phyloP scores from a whole-genome alignment of 805 yeast species.

The Limtongozyma cylindracea region DNA sequence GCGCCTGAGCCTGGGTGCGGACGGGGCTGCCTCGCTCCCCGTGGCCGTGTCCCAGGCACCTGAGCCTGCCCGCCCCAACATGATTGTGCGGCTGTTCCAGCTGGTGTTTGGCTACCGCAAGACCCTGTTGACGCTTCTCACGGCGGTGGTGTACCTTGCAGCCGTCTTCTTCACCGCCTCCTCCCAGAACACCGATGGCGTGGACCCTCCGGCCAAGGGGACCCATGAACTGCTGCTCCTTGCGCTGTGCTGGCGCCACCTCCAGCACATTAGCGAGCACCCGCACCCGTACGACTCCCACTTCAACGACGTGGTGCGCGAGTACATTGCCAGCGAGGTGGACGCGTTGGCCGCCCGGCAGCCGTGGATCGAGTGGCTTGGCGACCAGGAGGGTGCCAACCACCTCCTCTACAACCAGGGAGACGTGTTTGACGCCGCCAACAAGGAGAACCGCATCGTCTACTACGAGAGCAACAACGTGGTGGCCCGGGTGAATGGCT shows the following conservation, averaged over 20 bases:
- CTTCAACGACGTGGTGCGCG: slow-evolving; percentile 57
- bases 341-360: too few species aligned
- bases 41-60: too few species aligned
- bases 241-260: slow-evolving; percentile 35
- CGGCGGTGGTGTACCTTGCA: slow-evolving; percentile 13
- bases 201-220: slow-evolving; percentile 1
- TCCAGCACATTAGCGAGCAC: slow-evolving; percentile 37
- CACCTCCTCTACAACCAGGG: slow-evolving; percentile 16
- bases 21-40: too few species aligned
- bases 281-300: slow-evolving; percentile 65
- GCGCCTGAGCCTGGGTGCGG: too few species aligned
- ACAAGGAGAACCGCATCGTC: slow-evolving; percentile 8
- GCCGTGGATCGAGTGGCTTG: slow-evolving; percentile 8
- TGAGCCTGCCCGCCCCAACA: slow-evolving; percentile 1
- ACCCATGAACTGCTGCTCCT: slow-evolving; percentile 7
- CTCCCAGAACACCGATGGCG: slow-evolving; percentile 15
- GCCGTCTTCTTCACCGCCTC: slow-evolving; percentile 14
- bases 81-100: slow-evolving; percentile 10
- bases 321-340: slow-evolving; percentile 18
- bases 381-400: slow-evolving; percentile 11
- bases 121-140: slow-evolving; percentile 35
- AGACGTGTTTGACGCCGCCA: slow-evolving; percentile 18
- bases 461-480: slow-evolving; percentile 70
- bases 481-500: slow-evolving; percentile 51
- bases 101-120: slow-evolving; percentile 47